These are phyloP conservation scores for Cinnamomum micranthum DNA, from an alignment of 164 flowering plant genomes.

Conservation along the genomic window DNA sequence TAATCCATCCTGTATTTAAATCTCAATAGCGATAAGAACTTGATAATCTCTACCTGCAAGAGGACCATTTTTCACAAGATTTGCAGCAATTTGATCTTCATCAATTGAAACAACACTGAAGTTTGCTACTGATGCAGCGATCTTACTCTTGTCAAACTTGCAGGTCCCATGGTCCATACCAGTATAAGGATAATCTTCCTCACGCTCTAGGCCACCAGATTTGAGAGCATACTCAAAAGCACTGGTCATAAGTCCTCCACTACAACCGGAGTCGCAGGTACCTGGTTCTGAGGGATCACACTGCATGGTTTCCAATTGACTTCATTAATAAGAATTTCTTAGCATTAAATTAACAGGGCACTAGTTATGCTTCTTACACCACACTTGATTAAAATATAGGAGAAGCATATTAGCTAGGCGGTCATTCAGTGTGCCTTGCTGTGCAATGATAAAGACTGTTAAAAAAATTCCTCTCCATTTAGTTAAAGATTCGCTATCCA, in stretches of 20 bases:
- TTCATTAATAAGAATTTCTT: background rate
- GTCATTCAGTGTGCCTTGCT: no score
- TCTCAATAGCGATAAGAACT: background rate
- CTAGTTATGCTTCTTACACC: background rate
- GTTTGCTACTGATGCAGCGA: constrained; percentile 80
- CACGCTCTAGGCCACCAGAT: constrained; percentile 90
- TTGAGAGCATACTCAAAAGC: constrained; percentile 89
- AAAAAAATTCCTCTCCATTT: no score
- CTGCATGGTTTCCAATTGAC: constrained; percentile 36
- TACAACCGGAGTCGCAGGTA: constrained; percentile 88
- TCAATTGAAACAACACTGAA: constrained; percentile 89
- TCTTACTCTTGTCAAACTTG: constrained; percentile 82
- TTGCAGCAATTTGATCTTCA: constrained; percentile 95
- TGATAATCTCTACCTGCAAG: constrained; percentile 59
- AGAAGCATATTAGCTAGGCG: no score
- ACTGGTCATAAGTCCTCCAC: constrained; percentile 91
- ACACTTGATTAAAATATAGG: no score
- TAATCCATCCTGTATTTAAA: background rate
- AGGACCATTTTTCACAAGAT: constrained; percentile 90
- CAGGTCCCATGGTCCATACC: constrained; percentile 73
- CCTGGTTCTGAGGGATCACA: constrained; percentile 79
- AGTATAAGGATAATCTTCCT: constrained; percentile 92
- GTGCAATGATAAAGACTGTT: no score
- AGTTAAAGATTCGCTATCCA: no score
- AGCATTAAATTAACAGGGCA: background rate